A percentile compares a stretch with the other conserved stretches of the same genome.
Evolutionary conservation across 2,329 filamentous ascomycete species (phyloP).

Genomic region (Ophiobolus disseminans): DNA sequence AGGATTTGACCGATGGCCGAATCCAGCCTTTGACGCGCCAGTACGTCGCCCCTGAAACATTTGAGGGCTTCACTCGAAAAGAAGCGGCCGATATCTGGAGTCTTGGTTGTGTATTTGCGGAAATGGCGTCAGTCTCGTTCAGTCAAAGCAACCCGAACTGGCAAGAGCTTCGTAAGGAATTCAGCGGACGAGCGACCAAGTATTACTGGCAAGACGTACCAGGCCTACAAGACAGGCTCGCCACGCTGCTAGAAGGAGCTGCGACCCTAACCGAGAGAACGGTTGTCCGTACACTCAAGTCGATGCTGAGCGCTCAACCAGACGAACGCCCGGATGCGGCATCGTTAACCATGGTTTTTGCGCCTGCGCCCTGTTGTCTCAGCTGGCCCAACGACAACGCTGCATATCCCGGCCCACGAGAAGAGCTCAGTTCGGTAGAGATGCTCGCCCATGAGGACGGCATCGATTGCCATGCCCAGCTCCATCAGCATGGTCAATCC

Average conservation of each 20-base stretch:
- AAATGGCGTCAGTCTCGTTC: constrained; percentile 72
- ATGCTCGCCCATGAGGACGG: constrained; percentile 27
- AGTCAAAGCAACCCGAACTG: constrained; percentile 31
- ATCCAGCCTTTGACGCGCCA: constrained; percentile 39
- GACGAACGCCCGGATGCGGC: constrained; percentile 40
- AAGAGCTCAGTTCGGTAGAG: constrained; percentile 38
- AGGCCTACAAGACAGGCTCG: constrained; percentile 36
- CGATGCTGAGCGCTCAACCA: constrained; percentile 41
- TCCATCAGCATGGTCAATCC: constrained; percentile 4
- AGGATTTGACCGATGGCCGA: constrained; percentile 24
- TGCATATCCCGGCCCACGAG: constrained; percentile 40
- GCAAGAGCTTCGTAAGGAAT: constrained; percentile 37
- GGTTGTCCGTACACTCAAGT: constrained; percentile 38
- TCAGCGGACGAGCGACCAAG: constrained; percentile 38
- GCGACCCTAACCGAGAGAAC: constrained; percentile 26
- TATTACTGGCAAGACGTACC: constrained; percentile 47
- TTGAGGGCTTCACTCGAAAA: constrained; percentile 34
- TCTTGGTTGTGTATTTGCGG: constrained; percentile 91
- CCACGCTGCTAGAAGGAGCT: constrained; percentile 27
- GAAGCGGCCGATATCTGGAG: constrained; percentile 82
- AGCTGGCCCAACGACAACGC: constrained; percentile 45
- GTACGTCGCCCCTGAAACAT: constrained; percentile 47
- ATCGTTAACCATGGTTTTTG: constrained; percentile 41
- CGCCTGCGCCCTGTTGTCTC: constrained; percentile 47
- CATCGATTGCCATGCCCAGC: constrained; percentile 23